Conservation (phyloP, 768 basidiomycete species). For the Boletus speciosus region DNA sequence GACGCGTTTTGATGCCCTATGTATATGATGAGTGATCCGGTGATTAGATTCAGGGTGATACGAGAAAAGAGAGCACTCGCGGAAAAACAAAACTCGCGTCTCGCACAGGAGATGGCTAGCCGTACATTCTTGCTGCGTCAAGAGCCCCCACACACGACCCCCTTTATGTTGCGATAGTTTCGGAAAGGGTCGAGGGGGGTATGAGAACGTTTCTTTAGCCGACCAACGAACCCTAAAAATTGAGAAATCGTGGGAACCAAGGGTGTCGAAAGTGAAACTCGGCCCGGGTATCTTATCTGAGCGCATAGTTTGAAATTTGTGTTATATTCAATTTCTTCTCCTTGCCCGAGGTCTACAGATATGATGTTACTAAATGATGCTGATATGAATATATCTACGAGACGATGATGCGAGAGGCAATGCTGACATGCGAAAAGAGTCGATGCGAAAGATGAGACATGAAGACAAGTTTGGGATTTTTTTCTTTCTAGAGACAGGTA, state of each 20-base stretch:
- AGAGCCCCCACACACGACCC: no score
- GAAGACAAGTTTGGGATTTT: not conserved
- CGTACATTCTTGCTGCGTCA: no score
- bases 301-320: not conserved
- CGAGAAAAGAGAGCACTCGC: no score
- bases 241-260: no score
- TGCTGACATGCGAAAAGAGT: conserved; percentile 6
- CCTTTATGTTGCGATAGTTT: no score
- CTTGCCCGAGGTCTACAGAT: conserved; percentile 20
- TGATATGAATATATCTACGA: conserved; percentile 19
- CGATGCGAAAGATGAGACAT: not conserved
- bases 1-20: no score
- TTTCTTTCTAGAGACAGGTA: not conserved
- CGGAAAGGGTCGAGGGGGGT: not conserved
- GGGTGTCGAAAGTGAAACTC: no score
- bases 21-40: no score
- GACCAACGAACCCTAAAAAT: not conserved
- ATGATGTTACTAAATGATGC: conserved; percentile 20
- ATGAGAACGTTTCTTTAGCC: not conserved
- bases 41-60: no score
- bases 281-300: no score
- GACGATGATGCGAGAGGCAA: conserved; percentile 5
- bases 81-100: no score
- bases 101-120: no score
- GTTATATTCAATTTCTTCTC: conserved; percentile 18